These are phyloP conservation scores for Cicer arietinum DNA, from an alignment of 306 rosid genomes.

Conservation along the genomic window DNA sequence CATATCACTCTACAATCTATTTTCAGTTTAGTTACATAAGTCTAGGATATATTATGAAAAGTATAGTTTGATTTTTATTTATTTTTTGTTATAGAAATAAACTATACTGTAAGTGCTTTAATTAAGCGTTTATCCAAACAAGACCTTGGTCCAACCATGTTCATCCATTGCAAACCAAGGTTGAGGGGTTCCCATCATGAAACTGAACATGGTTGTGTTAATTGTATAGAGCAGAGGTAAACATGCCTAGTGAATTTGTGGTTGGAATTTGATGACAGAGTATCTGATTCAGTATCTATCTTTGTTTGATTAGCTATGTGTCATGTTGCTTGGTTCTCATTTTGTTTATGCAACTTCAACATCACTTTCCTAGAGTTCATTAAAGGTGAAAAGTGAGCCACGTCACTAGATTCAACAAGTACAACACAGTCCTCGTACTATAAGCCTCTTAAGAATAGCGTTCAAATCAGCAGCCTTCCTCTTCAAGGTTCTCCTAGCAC, in stretches of 20 bases:
- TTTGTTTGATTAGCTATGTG: not conserved
- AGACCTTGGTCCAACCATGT: not conserved
- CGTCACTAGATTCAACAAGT: too few species aligned
- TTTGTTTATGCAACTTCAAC: not conserved
- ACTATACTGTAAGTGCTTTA: too few species aligned
- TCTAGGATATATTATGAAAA: too few species aligned
- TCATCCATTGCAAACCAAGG: not conserved
- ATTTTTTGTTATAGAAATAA: too few species aligned
- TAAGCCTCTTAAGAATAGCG: too few species aligned
- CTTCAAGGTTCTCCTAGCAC: too few species aligned
- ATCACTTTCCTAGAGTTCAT: constrained; percentile 1
- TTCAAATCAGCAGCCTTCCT: too few species aligned
- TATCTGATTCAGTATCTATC: not conserved
- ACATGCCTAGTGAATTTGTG: not conserved
- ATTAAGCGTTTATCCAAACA: too few species aligned
- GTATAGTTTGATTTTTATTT: too few species aligned
- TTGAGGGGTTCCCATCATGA: not conserved
- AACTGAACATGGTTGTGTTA: not conserved
- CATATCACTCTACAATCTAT: too few species aligned
- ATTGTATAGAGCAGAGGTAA: constrained; percentile 5
- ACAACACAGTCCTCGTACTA: too few species aligned
- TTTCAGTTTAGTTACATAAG: too few species aligned
- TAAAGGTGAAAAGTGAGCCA: not conserved
- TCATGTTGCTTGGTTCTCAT: constrained; percentile 2
- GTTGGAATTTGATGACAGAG: constrained; percentile 2